These are phyloP conservation scores for Eutrema japonicum DNA, from an alignment of 345 rosid species.

Conservation along the genomic window DNA sequence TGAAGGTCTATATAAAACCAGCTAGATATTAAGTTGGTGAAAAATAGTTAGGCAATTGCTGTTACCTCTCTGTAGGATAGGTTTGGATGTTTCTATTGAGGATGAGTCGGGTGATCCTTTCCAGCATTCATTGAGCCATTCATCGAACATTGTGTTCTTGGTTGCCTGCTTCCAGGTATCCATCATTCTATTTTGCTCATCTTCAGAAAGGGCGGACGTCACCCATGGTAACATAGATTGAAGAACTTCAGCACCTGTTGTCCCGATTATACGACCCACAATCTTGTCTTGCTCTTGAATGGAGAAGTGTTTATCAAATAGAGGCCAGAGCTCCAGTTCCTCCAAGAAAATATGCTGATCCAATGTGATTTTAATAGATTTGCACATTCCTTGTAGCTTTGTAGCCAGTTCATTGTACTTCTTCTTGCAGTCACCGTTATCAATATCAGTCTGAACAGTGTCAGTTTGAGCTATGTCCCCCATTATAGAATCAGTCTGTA, in stretches of 20 bases:
- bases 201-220: conserved; percentile 82
- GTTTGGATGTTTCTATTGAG: conserved; percentile 53
- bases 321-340: conserved; percentile 90
- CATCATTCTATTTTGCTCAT: conserved; percentile 93
- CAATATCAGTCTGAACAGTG: conserved; percentile 38
- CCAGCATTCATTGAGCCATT: conserved; percentile 91
- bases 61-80: conserved; percentile 56
- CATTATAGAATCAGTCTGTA: conserved; percentile 42
- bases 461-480: conserved; percentile 44
- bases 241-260: conserved; percentile 90
- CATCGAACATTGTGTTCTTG: conserved; percentile 90
- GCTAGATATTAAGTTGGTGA: conserved; percentile 14
- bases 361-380: conserved; percentile 77
- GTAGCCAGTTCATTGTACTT: conserved; percentile 77
- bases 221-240: conserved; percentile 98
- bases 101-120: conserved; percentile 59
- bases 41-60: conserved; percentile 26
- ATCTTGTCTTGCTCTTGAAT: conserved; percentile 84
- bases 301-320: conserved; percentile 78
- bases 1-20: conserved; percentile 19
- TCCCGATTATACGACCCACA: conserved; percentile 91
- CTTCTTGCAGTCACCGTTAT: conserved; percentile 43
- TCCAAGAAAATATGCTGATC: conserved; percentile 89
- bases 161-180: conserved; percentile 96
- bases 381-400: conserved; percentile 94